Base-by-base conservation (phyloP, 2,329 filamentous ascomycete genomes). In the Aspergillus niger region DNA sequence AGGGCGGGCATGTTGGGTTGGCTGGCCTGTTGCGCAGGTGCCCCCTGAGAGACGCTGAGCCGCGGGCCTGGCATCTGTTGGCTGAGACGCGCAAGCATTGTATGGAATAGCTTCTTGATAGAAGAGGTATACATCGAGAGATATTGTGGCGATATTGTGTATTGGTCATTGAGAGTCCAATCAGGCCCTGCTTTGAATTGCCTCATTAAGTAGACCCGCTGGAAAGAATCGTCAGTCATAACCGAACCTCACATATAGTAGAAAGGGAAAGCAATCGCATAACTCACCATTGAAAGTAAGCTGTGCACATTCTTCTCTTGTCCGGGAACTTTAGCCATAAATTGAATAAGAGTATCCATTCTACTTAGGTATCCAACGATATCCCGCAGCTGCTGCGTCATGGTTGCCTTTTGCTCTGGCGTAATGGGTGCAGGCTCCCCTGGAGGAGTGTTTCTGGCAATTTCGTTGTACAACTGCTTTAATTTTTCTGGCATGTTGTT, bases 121-220 rank as follows among this genome's bases (percentile, higher is more conserved):
- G 75, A 77, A 17, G 66, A 64, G 15, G 80, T 72, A 22, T 74
- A 70, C 8, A 67, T 65, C 28, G 72, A 71, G 20, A 81, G 63
- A 36, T 76, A 75, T 5, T 80, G 75, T 2, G 74, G 72, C 4
- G 72, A 64, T 26, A 82, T 74, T 4, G 77, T 81, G 61, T 81
- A 76, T 38, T 80, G 69, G 17, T 82, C 80, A 48, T 76, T 76
- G 24, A 78, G 69, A 4, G 70, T 69, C 72, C 78, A 79, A 38
- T 80, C 78, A 20, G 69, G 69, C 3, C 72, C 69, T 24, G 68
- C 61, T 58, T 77, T 79, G 65, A 79, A 81, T 62, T 82, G 80
- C 47, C 76, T 74, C 72, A 81, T 76, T 53, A 82, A 70, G 64
- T 79, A 74, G 41, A 79, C 70, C 38, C 79, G 77, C 74, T 80